These are phyloP conservation scores for Jacaranda copaia DNA, from an alignment of 257 asterid genomes.

Conservation along the genomic window DNA sequence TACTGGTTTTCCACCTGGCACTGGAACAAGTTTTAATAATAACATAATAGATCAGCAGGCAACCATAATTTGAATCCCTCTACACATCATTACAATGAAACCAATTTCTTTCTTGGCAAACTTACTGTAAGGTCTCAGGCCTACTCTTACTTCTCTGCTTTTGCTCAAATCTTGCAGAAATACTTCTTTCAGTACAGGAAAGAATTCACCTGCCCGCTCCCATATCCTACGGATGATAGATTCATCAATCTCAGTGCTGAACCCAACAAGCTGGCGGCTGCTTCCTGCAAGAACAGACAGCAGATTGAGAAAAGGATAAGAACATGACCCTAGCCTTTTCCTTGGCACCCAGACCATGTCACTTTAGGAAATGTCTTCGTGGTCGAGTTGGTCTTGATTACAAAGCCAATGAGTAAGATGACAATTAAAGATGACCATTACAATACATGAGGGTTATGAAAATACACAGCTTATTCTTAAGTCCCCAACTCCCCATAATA, in stretches of 20 bases:
- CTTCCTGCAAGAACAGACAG: constrained; percentile 64
- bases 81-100: neutral
- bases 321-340: constrained; percentile 18
- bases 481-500: neutral
- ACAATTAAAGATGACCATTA: neutral
- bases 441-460: neutral
- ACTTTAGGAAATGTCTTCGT: neutral
- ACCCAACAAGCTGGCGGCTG: constrained; percentile 92
- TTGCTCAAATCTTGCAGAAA: constrained; percentile 63
- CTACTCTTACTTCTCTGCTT: constrained; percentile 85
- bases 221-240: constrained; percentile 73
- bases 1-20: constrained; percentile 89
- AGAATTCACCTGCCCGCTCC: constrained; percentile 84
- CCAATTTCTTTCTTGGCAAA: constrained; percentile 31
- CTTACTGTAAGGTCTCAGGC: constrained; percentile 97
- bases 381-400: neutral
- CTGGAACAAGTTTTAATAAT: constrained; percentile 42
- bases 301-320: constrained; percentile 1
- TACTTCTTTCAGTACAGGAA: constrained; percentile 64
- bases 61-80: neutral
- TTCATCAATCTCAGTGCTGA: constrained; percentile 73
- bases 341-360: neutral
- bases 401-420: neutral
- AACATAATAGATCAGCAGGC: constrained; percentile 25
- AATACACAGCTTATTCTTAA: neutral